phyloP scores from a whole-genome alignment of 768 basidiomycete genomes.

The Pleurotus eryngii region DNA sequence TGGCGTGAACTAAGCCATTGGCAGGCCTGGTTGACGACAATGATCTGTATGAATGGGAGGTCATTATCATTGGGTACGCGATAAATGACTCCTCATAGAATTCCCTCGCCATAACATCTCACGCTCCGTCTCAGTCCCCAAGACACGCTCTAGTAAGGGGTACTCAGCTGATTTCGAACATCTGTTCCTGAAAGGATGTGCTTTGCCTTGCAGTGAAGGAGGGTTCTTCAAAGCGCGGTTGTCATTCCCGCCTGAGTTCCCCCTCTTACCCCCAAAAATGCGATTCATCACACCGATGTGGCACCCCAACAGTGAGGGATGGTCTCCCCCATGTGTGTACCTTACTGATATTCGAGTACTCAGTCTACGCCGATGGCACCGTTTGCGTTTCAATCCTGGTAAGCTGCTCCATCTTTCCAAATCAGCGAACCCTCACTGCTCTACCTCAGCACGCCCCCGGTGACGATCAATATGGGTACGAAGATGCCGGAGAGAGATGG shows the following conservation, averaged over 20 bases:
- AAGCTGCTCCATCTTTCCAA: slow-evolving; percentile 19
- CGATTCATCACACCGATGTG: slow-evolving; percentile 93
- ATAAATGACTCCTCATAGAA: slow-evolving; percentile 1
- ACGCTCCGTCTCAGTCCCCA: slow-evolving; percentile 57
- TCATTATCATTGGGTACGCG: slow-evolving; percentile 87
- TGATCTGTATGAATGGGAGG: slow-evolving; percentile 96
- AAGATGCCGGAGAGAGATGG: slow-evolving; percentile 97
- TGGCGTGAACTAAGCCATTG: slow-evolving; percentile 23
- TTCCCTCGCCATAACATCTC: slow-evolving; percentile 11
- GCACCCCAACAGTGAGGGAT: slow-evolving; percentile 86
- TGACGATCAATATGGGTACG: slow-evolving; percentile 95
- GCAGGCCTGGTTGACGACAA: slow-evolving; percentile 90
- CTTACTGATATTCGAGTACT: slow-evolving; percentile 6
- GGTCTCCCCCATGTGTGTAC: slow-evolving; percentile 22
- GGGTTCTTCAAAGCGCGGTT: slow-evolving; percentile 92
- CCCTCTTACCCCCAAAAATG: slow-evolving; percentile 92
- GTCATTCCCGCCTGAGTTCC: slow-evolving; percentile 88
- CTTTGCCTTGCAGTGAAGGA: slow-evolving; percentile 64
- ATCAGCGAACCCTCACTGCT: slow-evolving; percentile 5
- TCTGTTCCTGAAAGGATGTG: not conserved
- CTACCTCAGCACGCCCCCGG: slow-evolving; percentile 81
- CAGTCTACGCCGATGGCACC: slow-evolving; percentile 89
- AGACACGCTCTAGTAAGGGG: slow-evolving; percentile 84
- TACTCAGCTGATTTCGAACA: slow-evolving; percentile 10
- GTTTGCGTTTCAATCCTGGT: slow-evolving; percentile 97